Evolutionary conservation across 805 yeast genomes (phyloP), one percentile per base, ranked within the genome.

Genomic region (Teunomyces cretensis): DNA sequence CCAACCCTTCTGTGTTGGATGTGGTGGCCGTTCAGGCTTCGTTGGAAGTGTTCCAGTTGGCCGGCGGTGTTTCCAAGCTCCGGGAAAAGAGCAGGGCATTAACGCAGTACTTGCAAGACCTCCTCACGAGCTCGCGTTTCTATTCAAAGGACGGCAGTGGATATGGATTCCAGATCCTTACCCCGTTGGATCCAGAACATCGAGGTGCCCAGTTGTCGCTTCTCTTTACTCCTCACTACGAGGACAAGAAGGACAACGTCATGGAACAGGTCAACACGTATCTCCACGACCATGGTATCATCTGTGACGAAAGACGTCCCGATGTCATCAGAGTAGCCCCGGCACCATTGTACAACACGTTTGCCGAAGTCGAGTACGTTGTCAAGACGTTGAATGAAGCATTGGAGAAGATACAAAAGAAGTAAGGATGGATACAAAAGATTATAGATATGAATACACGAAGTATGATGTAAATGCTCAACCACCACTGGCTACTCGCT

Each of bases 261-360:
- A 89, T 90, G 96, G 83, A 78, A 44, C 56, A 60, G 16, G 81
- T 88, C 2, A 75, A 78, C 46, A 53, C 58, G 1, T 68, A 70
- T 47, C 59, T 91, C 49, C 75, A 70, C 50, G 69, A 68, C 28
- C 57, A 70, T 9, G 97, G 89, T 2, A 80, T 88, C 1, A 78
- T 91, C 17, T 86, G 88, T 46, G 98, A 91, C 61, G 96, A 91
- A 59, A 76, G 98, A 60, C 75, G 88, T 58, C 97, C 97, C 1
- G 82, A 83, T 59, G 97, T 90, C n/a, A 81, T 92, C 32, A 72
- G 97, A 46, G 59, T 91, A n/a, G 92, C 96, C 0, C 97, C 98
- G 6, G 72, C 79, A 2, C 94, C 96, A 0, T 70, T 89, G 39
- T 91, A 91, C 68, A 91, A 89, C 57, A 80, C 86, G 1, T 86